Conservation (phyloP, 305 asterid species). For the Ilex paraguariensis region DNA sequence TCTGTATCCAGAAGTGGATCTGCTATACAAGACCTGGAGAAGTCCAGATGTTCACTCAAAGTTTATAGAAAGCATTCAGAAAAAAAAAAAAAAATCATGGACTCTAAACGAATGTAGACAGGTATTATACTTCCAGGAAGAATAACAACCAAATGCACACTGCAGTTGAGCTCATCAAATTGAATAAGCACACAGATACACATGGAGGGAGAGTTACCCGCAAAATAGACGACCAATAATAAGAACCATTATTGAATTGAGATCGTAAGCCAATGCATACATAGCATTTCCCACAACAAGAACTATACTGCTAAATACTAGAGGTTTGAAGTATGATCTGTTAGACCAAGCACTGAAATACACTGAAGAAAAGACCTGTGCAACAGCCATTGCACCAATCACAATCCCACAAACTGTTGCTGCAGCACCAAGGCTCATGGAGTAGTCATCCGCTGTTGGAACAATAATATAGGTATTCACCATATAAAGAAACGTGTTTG, state of each 20-base stretch:
- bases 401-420: conserved; percentile 97
- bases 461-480: conserved; percentile 94
- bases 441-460: conserved; percentile 97
- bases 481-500: conserved; percentile 93
- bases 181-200: not conserved
- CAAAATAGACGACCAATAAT: conserved; percentile 84
- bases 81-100: not conserved
- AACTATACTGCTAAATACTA: conserved; percentile 88
- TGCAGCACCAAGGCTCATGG: conserved; percentile 96
- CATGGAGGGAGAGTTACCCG: conserved; percentile 48
- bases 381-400: conserved; percentile 98
- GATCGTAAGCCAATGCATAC: conserved; percentile 92
- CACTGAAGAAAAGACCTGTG: conserved; percentile 93
- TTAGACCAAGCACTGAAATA: conserved; percentile 99
- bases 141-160: not conserved
- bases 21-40: no score
- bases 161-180: not conserved
- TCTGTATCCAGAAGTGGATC: no score
- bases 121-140: not conserved
- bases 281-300: conserved; percentile 66
- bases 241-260: conserved; percentile 66
- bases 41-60: no score
- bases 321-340: conserved; percentile 80
- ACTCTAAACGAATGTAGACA: not conserved
- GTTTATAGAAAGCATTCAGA: no score